These are phyloP conservation scores for Aspergillus niger DNA, from an alignment of 2,329 filamentous ascomycete species.

Conservation along the genomic window DNA sequence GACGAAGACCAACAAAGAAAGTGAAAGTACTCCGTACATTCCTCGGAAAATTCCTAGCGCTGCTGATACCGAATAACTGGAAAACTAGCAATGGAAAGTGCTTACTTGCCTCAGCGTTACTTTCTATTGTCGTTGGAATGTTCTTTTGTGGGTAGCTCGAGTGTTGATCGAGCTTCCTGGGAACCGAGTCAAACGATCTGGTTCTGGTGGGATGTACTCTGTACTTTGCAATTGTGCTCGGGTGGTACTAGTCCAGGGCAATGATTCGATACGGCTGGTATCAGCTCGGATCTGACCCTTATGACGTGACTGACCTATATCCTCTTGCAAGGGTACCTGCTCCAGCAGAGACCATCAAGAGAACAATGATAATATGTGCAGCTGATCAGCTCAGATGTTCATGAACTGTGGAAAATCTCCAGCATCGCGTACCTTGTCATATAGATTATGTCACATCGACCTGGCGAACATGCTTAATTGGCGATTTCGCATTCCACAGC, in stretches of 20 bases:
- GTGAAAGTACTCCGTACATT: conserved; percentile 18
- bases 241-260: not conserved
- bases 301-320: no score
- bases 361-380: not conserved
- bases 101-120: not conserved
- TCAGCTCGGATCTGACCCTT: not conserved
- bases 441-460: conserved; percentile 5
- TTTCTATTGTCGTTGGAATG: conserved; percentile 16
- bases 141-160: not conserved
- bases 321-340: not conserved
- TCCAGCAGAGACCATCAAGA: no score
- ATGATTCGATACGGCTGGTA: not conserved
- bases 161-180: not conserved
- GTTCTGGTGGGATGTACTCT: not conserved
- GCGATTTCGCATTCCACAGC: conserved; percentile 11
- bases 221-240: no score
- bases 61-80: not conserved
- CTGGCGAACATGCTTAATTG: not conserved
- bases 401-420: not conserved
- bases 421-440: conserved; percentile 4
- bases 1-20: conserved; percentile 18
- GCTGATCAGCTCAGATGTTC: not conserved
- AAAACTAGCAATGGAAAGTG: not conserved
- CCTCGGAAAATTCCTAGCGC: conserved; percentile 19
- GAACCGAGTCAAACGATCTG: not conserved